Conservation (phyloP, 2,329 filamentous ascomycete species). For the Graphiopsis chlorocephala region DNA sequence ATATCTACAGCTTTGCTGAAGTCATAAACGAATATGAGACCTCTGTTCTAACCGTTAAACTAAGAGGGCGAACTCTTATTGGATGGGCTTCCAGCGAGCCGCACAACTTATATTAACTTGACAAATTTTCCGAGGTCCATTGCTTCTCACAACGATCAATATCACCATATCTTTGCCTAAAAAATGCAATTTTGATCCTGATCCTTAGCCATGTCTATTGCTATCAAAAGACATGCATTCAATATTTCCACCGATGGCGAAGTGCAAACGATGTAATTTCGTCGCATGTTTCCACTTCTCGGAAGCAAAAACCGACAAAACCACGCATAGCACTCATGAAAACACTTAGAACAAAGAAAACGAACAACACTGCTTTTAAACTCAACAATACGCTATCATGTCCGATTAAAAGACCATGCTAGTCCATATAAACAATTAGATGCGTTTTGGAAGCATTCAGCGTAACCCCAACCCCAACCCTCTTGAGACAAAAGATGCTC, state of each 20-base stretch:
- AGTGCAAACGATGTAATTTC: too few relatives aligned
- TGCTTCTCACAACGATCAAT: too few relatives aligned
- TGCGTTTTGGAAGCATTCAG: neutral
- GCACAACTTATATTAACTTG: neutral
- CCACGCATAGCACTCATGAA: neutral
- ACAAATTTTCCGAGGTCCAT: neutral
- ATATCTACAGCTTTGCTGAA: constrained; percentile 2
- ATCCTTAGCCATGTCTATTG: too few relatives aligned
- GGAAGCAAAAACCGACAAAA: neutral
- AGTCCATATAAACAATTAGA: neutral
- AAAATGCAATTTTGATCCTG: too few relatives aligned
- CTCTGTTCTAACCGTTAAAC: constrained; percentile 12
- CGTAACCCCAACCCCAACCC: neutral
- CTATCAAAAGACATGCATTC: too few relatives aligned
- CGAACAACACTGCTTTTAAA: neutral
- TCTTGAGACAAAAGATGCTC: too few relatives aligned
- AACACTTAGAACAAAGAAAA: neutral
- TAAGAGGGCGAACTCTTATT: constrained; percentile 5
- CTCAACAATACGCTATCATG: neutral
- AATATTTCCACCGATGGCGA: too few relatives aligned
- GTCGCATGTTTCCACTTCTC: too few relatives aligned
- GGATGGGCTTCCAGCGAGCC: neutral
- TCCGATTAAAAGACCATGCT: neutral
- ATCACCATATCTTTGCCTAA: too few relatives aligned
- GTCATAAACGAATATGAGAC: constrained; percentile 6